Evolutionary conservation across 129 eudicot genomes (phyloP), one percentile per base, ranked within the genome.

Genomic region (Rutidosis leptorrhynchoides): DNA sequence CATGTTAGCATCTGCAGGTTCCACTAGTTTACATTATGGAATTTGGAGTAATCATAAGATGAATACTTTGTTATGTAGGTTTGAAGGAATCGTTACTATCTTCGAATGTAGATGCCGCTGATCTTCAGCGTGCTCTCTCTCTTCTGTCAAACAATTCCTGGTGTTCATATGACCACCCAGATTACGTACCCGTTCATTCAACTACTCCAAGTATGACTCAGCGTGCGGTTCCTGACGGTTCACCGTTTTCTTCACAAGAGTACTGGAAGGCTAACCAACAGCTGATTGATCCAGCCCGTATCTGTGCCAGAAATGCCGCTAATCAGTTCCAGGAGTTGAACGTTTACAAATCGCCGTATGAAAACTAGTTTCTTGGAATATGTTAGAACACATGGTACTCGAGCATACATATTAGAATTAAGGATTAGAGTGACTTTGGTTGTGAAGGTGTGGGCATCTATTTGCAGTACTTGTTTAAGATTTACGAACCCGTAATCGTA

Each of bases 121-220:
- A 85, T 20, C 77, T 78, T 78, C 82, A 64, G 25, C 80, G 88
- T 91, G 97, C 94, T 90, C 97, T 83, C 97, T 91, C 96, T 91
- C 97, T 91, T 87, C 97, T 87, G 96, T 87, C 97, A 91, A 83
- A 77, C 61, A 79, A 70, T 53, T 37, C 69, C 15, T 73, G 89
- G 89, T 87, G 76, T 78, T 78, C 90, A 29, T 69, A 60, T 25
- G 74, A 78, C 57, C 80, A 78, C 57, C 80, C 75, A 0, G 78
- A 69, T 17, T 55, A 80, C 29, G 43, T 73, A 17, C 45, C n/a
- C 66, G 71, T 57, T 29, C 74, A 57, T n/a, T 19, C 67, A 57
- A 56, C 53, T 69, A 54, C 63, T 35, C 69, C 78, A 30, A 73
- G 71, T 32, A 57, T 56, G 24, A 32, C 71, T 76, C 75, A 71